These are phyloP conservation scores for Penicillium cosmopolitanum DNA, from an alignment of 495 filamentous ascomycete genomes.

Conservation along the genomic window DNA sequence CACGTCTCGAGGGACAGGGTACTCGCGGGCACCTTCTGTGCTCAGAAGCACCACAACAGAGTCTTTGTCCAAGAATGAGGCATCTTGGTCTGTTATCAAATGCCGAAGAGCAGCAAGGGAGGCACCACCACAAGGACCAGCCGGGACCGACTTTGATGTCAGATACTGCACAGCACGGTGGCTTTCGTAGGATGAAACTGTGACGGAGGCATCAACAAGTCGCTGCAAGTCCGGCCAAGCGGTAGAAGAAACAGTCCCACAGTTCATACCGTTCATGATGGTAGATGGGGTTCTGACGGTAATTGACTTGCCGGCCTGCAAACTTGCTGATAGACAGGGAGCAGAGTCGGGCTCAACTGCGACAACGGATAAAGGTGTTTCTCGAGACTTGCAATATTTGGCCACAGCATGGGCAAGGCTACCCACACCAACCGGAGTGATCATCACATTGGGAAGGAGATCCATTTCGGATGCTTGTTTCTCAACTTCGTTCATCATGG, in stretches of 20 bases:
- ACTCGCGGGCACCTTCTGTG: constrained; percentile 52
- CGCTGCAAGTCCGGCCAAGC: constrained; percentile 61
- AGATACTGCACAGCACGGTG: constrained; percentile 58
- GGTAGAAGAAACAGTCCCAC: constrained; percentile 63
- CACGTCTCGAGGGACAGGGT: constrained; percentile 35
- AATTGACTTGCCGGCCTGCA: constrained; percentile 47
- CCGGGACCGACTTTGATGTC: constrained; percentile 42
- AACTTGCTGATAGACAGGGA: constrained; percentile 57
- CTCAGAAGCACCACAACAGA: constrained; percentile 59
- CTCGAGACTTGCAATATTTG: constrained; percentile 56
- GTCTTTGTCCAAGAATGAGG: constrained; percentile 39
- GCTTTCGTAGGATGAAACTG: constrained; percentile 58
- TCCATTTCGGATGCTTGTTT: constrained; percentile 46
- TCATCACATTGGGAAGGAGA: constrained; percentile 39
- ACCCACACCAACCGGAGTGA: constrained; percentile 68
- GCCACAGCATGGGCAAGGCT: constrained; percentile 65
- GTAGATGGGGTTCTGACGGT: constrained; percentile 53
- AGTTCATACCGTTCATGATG: constrained; percentile 72
- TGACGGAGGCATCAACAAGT: constrained; percentile 61
- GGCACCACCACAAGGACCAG: constrained; percentile 68
- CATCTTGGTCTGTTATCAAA: constrained; percentile 32
- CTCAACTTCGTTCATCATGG: constrained; percentile 67
- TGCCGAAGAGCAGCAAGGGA: constrained; percentile 59
- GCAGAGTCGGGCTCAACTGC: constrained; percentile 68
- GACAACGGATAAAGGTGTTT: constrained; percentile 43